Conservation (phyloP, 768 basidiomycete genomes). For the Mycena maculata region DNA sequence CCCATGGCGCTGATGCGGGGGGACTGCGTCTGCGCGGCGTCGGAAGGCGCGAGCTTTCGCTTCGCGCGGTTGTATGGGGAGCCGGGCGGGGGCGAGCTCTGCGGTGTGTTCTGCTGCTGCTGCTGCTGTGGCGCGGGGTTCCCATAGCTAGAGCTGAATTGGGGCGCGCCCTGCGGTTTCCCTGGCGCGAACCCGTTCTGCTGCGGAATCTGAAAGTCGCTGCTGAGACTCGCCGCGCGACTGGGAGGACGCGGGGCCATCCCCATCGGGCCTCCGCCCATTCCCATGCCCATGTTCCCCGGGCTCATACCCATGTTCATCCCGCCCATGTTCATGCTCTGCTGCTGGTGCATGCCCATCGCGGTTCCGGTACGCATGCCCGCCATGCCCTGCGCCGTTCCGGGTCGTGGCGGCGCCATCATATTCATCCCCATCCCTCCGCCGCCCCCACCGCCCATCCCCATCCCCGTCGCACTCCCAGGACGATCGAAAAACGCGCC, state of each 20-base stretch:
- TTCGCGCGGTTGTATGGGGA: slow-evolving; percentile 28
- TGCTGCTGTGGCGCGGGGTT: slow-evolving; percentile 9
- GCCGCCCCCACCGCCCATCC: slow-evolving; percentile 20
- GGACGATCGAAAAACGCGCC: slow-evolving; percentile 19
- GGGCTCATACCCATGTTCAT: slow-evolving; percentile 23
- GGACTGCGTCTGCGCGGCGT: slow-evolving; percentile 25
- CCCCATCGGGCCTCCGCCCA: slow-evolving; percentile 2
- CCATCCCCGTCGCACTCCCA: slow-evolving; percentile 30
- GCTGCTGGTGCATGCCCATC: slow-evolving; percentile 19
- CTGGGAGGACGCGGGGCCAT: slow-evolving; percentile 24
- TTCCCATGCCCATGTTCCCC: slow-evolving; percentile 10
- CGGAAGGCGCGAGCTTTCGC: slow-evolving; percentile 21
- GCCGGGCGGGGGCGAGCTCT: slow-evolving; percentile 19
- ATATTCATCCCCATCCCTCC: slow-evolving; percentile 22
- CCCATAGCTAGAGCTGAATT: slow-evolving; percentile 25
- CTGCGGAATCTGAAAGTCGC: slow-evolving; percentile 22
- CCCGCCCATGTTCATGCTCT: slow-evolving; percentile 7
- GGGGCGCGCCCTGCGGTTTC: slow-evolving; percentile 18
- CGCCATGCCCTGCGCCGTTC: slow-evolving; percentile 29
- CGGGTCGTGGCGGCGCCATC: slow-evolving; percentile 19
- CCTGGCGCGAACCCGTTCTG: slow-evolving; percentile 27
- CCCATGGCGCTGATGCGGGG: slow-evolving; percentile 33
- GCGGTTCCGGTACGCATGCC: slow-evolving; percentile 19
- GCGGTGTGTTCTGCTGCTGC: slow-evolving; percentile 12
- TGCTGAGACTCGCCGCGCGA: slow-evolving; percentile 22